Conservation (phyloP, 2,329 filamentous ascomycete genomes). For the Sclerotinia spermophila region DNA sequence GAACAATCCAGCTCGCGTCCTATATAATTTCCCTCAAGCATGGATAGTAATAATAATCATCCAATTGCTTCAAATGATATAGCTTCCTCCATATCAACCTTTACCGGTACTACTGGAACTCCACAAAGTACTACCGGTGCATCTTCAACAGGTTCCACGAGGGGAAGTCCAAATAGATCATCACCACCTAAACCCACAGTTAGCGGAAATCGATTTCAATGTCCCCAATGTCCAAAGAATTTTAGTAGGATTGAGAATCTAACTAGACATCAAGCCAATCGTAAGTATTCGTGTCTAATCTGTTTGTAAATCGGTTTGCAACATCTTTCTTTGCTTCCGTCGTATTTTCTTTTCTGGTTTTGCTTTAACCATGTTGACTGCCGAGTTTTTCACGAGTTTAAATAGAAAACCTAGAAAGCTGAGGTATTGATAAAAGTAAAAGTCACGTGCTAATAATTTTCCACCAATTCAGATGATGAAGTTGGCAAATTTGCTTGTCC, state of each 20-base stretch:
- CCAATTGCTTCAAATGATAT: neutral
- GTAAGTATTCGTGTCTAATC: conserved; percentile 26
- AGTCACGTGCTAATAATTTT: conserved; percentile 16
- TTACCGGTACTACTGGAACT: neutral
- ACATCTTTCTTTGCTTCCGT: neutral
- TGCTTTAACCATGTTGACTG: neutral
- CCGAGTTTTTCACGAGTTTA: neutral
- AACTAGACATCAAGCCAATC: conserved; percentile 35
- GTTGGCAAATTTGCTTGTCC: conserved; percentile 33
- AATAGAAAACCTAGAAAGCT: neutral
- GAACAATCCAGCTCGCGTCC: neutral
- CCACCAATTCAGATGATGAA: conserved; percentile 28
- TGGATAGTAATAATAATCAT: neutral
- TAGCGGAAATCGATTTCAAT: conserved; percentile 29
- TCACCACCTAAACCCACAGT: conserved; percentile 9
- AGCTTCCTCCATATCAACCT: neutral
- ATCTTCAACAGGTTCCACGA: neutral
- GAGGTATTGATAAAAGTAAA: neutral
- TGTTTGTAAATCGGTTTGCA: neutral
- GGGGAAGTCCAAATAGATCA: neutral
- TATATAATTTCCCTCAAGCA: neutral
- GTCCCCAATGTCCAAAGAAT: conserved; percentile 33
- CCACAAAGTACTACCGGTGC: neutral
- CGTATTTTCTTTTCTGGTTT: neutral
- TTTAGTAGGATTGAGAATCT: conserved; percentile 36